These are phyloP conservation scores for Aethionema arabicum DNA, from an alignment of 345 rosid species.

Conservation along the genomic window DNA sequence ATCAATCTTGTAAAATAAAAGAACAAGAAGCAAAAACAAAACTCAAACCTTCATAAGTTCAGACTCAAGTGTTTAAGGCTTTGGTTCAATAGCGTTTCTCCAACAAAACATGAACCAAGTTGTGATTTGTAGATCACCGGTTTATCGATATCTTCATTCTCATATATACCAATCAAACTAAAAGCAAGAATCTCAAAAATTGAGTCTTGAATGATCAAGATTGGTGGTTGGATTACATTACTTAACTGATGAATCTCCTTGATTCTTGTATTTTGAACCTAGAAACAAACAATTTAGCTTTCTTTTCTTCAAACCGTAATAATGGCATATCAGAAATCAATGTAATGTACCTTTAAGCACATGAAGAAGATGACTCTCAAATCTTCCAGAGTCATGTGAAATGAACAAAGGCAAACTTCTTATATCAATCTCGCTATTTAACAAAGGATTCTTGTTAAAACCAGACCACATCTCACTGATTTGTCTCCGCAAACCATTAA, in stretches of 20 bases:
- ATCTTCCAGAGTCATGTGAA: constrained; percentile 45
- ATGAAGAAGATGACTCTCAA: constrained; percentile 40
- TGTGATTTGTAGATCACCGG: not conserved
- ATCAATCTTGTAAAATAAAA: no score
- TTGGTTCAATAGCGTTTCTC: constrained; percentile 3
- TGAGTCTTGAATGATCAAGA: constrained; percentile 1
- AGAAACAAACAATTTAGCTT: not conserved
- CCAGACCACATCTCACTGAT: constrained; percentile 45
- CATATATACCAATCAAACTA: constrained; percentile 5
- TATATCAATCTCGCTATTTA: constrained; percentile 34
- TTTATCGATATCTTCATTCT: not conserved
- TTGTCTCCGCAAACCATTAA: constrained; percentile 50
- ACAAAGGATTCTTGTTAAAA: constrained; percentile 40
- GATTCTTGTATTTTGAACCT: constrained; percentile 13
- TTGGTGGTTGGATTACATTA: constrained; percentile 11
- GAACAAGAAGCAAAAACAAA: not conserved
- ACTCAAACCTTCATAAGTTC: constrained; percentile 4
- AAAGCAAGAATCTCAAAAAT: not conserved
- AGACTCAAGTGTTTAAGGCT: not conserved
- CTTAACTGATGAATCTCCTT: constrained; percentile 21
- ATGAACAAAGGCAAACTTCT: constrained; percentile 43
- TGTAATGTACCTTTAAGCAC: constrained; percentile 49
- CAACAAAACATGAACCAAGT: constrained; percentile 3
- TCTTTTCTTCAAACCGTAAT: not conserved
- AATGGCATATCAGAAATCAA: not conserved